phyloP scores from a whole-genome alignment of 441 rosid genomes.

The Populus hybrid region DNA sequence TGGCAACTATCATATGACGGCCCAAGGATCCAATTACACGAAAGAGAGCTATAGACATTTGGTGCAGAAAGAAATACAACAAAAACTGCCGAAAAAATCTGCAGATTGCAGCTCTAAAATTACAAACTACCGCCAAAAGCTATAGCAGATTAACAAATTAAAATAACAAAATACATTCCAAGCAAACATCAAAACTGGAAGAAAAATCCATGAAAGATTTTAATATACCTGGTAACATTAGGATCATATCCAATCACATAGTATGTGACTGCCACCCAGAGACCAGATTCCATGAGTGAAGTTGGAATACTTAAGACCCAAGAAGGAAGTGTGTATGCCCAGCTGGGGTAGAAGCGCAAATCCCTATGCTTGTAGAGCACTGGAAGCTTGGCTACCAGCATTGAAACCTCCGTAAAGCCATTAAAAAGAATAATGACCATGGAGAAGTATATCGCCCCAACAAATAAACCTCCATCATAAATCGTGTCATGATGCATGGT shows the following conservation, averaged over 20 bases:
- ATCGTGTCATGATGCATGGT: constrained; percentile 72
- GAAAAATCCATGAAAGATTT: constrained; percentile 9
- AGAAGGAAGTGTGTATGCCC: constrained; percentile 92
- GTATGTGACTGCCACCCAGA: constrained; percentile 90
- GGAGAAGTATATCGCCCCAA: constrained; percentile 86
- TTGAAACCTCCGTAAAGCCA: constrained; percentile 94
- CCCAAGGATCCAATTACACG: constrained; percentile 97
- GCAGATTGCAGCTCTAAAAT: constrained; percentile 33
- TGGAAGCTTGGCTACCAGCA: constrained; percentile 95
- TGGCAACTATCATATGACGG: constrained; percentile 89
- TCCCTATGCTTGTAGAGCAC: constrained; percentile 95
- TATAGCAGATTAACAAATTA: constrained; percentile 38
- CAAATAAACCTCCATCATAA: constrained; percentile 82
- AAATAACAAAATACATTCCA: neutral
- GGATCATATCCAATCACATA: constrained; percentile 93
- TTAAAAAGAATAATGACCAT: constrained; percentile 97
- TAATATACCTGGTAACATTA: constrained; percentile 54
- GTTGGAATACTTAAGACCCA: constrained; percentile 87
- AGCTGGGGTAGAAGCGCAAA: constrained; percentile 86
- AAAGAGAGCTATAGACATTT: constrained; percentile 84
- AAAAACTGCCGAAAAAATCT: constrained; percentile 80
- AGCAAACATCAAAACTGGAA: constrained; percentile 9
- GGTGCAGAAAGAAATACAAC: constrained; percentile 85
- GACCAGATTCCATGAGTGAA: constrained; percentile 82
- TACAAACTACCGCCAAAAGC: constrained; percentile 47